Evolutionary conservation across 2,329 filamentous ascomycete species (phyloP), one percentile per base, ranked within the genome.

Genomic region (Sporothrix globosa): DNA sequence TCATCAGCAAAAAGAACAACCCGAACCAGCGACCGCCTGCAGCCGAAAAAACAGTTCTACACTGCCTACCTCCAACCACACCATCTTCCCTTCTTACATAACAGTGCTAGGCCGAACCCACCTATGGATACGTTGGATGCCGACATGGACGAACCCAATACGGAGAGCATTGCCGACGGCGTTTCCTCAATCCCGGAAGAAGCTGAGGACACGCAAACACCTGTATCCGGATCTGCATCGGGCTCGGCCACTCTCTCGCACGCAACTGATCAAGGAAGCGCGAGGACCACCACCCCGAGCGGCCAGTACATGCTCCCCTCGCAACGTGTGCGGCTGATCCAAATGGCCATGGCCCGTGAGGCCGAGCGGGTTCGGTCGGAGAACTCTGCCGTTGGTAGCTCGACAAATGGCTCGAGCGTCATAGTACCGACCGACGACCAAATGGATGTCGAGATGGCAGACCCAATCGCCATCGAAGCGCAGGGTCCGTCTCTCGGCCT

Each of bases 31-130:
- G 39, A 34, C 19, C 66, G 53, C 10, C 68, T 17, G 17, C 48
- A 44, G 6, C 48, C 50, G 19, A 67, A 17, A 24, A 34, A 58
- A 14, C 50, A 70, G 13, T 27, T 50, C 5, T 69, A 69, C 48
- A 65, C 68, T 2, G 68, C 68, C 46, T 58, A 66, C 41, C 52
- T 70, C 11, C 68, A 14, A 21, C 50, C 21, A n/a, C 50, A 30
- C n/a, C 9, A 27, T 2, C 44, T 69, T 14, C 30, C 56, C 5
- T 63, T 70, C n/a, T 70, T 75, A 30, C 74, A 73, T 17, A 58
- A 70, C 2, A 61, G 65, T 24, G 65, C 5, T n/a, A 24, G 44
- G 30, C 44, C 34, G 3, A 46, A 24, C 11, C n/a, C 66, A 30
- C 41, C 65, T 13, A 44, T 61, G 1, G n/a, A 14, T 6, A 52